Conservation (phyloP, 306 rosid genomes). For the Pachyrhizus erosus region DNA sequence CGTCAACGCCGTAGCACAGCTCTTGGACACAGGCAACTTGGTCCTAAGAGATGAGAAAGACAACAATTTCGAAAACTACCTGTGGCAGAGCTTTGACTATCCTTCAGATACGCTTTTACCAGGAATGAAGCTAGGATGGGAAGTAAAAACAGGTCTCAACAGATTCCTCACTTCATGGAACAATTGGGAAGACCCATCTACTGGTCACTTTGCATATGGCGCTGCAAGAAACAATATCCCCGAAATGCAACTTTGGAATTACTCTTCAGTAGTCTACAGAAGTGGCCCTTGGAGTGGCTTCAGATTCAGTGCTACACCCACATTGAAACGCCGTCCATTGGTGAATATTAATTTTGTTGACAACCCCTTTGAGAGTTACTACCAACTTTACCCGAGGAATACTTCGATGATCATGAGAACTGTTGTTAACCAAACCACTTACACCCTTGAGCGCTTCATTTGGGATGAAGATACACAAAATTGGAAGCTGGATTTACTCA, state of each 20-base stretch:
- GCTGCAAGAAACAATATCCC: background rate
- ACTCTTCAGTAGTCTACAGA: background rate
- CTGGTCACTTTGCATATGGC: constrained; percentile 44
- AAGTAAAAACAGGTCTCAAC: constrained; percentile 44
- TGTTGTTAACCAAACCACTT: constrained; percentile 45
- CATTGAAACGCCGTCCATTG: background rate
- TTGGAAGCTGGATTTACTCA: constrained; percentile 36
- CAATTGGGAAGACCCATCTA: constrained; percentile 54
- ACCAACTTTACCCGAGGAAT: background rate
- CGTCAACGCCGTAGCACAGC: background rate
- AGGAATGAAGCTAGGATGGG: constrained; percentile 60
- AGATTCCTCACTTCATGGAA: constrained; percentile 51
- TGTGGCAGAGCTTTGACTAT: constrained; percentile 39
- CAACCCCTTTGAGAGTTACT: constrained; percentile 47
- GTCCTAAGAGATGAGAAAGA: background rate
- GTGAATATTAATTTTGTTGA: background rate
- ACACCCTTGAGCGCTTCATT: background rate
- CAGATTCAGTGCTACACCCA: constrained; percentile 1
- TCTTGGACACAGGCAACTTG: background rate
- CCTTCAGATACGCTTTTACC: constrained; percentile 42
- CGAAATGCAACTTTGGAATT: constrained; percentile 46
- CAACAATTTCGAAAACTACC: background rate
- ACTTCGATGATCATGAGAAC: constrained; percentile 15
- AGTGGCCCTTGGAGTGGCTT: constrained; percentile 12
- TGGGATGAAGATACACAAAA: constrained; percentile 36